Percentiles rank a stretch among this genome's conserved stretches.
Conservation (phyloP, 2,329 filamentous ascomycete genomes). For the Alternaria arbusti region DNA sequence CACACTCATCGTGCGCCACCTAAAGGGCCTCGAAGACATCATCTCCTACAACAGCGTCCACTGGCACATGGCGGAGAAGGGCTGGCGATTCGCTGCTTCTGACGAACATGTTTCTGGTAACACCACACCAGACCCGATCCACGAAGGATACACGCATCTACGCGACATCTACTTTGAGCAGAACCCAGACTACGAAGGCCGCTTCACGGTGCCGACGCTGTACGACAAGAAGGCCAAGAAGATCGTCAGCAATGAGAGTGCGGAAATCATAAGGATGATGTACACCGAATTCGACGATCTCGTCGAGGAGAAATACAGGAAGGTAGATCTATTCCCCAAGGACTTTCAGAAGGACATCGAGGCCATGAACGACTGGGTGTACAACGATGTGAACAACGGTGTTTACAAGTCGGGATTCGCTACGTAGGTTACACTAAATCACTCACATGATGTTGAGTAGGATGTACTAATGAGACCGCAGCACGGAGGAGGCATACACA, state of each 20-base stretch:
- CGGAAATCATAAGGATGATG: conserved; percentile 92
- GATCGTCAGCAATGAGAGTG: conserved; percentile 91
- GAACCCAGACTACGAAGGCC: conserved; percentile 73
- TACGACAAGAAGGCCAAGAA: conserved; percentile 77
- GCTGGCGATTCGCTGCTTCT: conserved; percentile 81
- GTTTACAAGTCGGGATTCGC: conserved; percentile 61
- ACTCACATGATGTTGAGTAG: neutral
- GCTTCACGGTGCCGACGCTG: conserved; percentile 87
- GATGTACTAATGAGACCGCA: conserved; percentile 11
- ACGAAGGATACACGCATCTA: conserved; percentile 72
- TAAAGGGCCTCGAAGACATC: conserved; percentile 91
- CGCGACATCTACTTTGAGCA: conserved; percentile 80
- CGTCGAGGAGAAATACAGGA: conserved; percentile 53
- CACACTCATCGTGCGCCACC: conserved; percentile 81
- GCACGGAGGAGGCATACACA: conserved; percentile 58
- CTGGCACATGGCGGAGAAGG: conserved; percentile 80
- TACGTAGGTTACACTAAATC: conserved; percentile 42
- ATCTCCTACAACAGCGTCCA: conserved; percentile 84
- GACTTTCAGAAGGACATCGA: conserved; percentile 55
- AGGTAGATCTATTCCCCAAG: conserved; percentile 54
- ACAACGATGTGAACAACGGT: conserved; percentile 60
- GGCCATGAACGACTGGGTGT: conserved; percentile 59
- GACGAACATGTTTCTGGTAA: conserved; percentile 66
- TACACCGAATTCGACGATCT: conserved; percentile 76
- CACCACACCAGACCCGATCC: conserved; percentile 67